Conservation (phyloP, 441 rosid genomes). For the Syzygium syzygioides region DNA sequence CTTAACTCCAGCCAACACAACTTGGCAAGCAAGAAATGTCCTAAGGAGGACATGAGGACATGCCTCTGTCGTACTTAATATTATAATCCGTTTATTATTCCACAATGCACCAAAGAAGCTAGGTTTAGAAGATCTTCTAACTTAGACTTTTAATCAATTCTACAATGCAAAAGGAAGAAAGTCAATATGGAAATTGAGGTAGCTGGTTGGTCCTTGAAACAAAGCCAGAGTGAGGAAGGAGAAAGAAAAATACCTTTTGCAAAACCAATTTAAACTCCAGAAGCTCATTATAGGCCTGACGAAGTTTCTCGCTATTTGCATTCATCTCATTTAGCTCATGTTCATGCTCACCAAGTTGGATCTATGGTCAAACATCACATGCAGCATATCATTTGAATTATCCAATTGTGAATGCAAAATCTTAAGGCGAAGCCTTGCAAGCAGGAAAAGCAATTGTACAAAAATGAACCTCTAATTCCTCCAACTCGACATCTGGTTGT, state of each 20-base stretch:
- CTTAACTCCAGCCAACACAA: background rate
- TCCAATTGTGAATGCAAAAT: background rate
- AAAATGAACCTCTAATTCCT: conserved; percentile 79
- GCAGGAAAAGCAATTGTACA: background rate
- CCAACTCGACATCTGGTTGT: conserved; percentile 80
- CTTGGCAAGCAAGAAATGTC: background rate
- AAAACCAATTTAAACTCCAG: conserved; percentile 92
- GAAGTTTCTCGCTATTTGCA: conserved; percentile 92
- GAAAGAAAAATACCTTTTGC: conserved; percentile 61
- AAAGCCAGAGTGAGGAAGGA: background rate
- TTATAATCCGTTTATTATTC: background rate
- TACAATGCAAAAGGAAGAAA: background rate
- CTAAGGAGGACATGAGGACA: background rate
- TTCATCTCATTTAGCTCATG: conserved; percentile 92
- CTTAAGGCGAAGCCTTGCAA: background rate
- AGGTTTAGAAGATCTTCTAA: background rate
- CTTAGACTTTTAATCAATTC: background rate
- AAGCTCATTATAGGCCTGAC: conserved; percentile 82
- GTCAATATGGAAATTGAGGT: background rate
- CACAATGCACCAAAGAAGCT: background rate
- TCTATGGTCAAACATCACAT: conserved; percentile 35
- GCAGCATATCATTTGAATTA: background rate
- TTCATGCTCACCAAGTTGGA: conserved; percentile 90
- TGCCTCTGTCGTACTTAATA: background rate
- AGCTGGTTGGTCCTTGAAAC: background rate